Evolutionary conservation across 495 filamentous ascomycete genomes (phyloP), one percentile per base, ranked within the genome.

Genomic region (Peziza echinospora): DNA sequence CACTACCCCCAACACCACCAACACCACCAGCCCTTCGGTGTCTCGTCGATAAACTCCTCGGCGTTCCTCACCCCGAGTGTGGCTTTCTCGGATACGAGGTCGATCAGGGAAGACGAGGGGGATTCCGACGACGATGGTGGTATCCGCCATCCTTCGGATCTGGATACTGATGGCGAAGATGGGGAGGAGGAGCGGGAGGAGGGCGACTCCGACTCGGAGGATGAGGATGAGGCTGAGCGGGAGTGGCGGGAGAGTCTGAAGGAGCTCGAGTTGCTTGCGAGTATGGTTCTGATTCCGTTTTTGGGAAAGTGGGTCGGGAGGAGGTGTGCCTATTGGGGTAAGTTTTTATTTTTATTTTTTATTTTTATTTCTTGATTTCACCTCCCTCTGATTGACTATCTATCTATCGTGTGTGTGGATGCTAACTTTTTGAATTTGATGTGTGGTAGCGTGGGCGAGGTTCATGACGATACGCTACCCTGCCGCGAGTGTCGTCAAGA

Each of bases 291-390:
- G 53, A 78, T 96, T 28, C 89, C 89, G 16, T 93, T 87, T 60
- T 64, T 84, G 44, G 89, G 89, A 19, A 96, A 93, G 61, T 94
- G 84, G 62, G 67, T 94, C 54, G 89, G 89, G 30, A 70, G 89
- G 61, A 84, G 77, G 64, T 91, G 83, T 67, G 89, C 89, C 44
- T 96, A 94, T 63, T 94, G 84, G 84, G 79, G 89, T 96, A 62
- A 56, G 78, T 72, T 44, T 21, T 30, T 37, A 11, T 37, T 37
- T 17, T 3, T 11, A 11, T 6, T 17, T 5, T 37, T 6, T 11
- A 13, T 5, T 37, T 4, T 4, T 37, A 2, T 37, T 37, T 4
- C 6, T 4, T 37, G n/a, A n/a, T n/a, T n/a, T n/a, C n/a, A n/a
- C n/a, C n/a, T n/a, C n/a, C n/a, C n/a, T n/a, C n/a, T n/a, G n/a